Base-by-base conservation (phyloP, 371 early-diverging fungal species). In the Catenaria anguillulae region DNA sequence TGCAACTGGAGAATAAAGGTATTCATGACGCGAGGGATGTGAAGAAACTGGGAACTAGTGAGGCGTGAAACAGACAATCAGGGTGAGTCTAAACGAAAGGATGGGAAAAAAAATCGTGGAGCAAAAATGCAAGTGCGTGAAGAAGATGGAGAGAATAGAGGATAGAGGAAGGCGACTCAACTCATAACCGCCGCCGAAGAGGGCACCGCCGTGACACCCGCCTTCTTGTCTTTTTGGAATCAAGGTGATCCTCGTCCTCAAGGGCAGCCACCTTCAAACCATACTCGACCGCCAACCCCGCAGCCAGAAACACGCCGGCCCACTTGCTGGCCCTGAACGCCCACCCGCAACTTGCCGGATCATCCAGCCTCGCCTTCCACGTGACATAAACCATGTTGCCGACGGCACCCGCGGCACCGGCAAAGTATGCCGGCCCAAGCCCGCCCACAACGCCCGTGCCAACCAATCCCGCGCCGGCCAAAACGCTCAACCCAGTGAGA, bases 331-430 rank as follows among this genome's bases (percentile, higher is more conserved):
- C 77, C 35, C 75, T 79, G 71, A 92, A 92, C 59, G 82, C 84
- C 3, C 65, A 68, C 84, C 87, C 86, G 60, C 88, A 86, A 42
- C 76, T 75, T 17, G 71, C 71, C 4, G 87, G 77, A 56, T 81
- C 73, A 62, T 81, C 74, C 36, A 86, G 82, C 45, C 87, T 65
- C 2, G 92, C 84, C 2, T 80, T 85, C 45, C 67, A 67, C n/a
- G 93, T 67, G 68, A 88, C 89, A 91, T 90, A 91, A 2, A 79
- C 72, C 55, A 89, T 69, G 70, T 93, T 91, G 12, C 79, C 74
- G 0, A 82, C 83, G 2, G 85, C 85, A 4, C 77, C 78, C 0
- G 87, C 83, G 24, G 85, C 80, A 12, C 86, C 74, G 4, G 75
- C 63, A 68, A 82, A 89, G 68, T 86, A 93, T 0, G 84, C 77